Base-by-base conservation (phyloP, 78 protist genomes). In the Bigelowiella natans region DNA sequence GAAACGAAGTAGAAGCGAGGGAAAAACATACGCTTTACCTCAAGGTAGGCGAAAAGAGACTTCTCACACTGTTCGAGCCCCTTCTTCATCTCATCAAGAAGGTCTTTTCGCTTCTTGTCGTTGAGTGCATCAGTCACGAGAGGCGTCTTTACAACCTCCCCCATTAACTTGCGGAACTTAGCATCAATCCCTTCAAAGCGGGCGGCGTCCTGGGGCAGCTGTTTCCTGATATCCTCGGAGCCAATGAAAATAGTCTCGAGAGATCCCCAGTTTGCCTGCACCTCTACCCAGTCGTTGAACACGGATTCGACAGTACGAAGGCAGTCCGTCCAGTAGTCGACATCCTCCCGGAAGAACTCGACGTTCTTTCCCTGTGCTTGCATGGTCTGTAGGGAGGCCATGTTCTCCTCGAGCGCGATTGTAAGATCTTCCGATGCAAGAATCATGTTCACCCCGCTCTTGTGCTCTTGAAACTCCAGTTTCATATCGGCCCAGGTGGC, bases 1-100 rank as follows among this genome's bases (percentile, higher is more conserved):
- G 97, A 93, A 31, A 95, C 86, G 93, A 97, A 97, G 94, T 95
- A 97, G 94, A 97, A 97, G 37, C 98, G 94, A 1, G 98, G 97
- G 92, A 95, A 97, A 30, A 93, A 94, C 26, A 90, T 89, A 29
- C 95, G 88, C 92, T 97, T 95, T 28, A 93, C 92, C 85, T 97
- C 98, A 30, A 97, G 95, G 89, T 97, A 97, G 40, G 92, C 94
- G 18, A 83, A 39, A 26, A 97, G 95, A 7, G 93, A 7, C 90
- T 95, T 95, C 92, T 95, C 96, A 90, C 98, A 96, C 37, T 39
- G 83, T 31, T 40, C 89, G 64, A 96, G 92, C 36, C 30, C 40
- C 1, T 30, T 82, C 0, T 89, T 90, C 64, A 94, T 37, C 1
- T n/a, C 40, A 34, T 92, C 90, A 3, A 96, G 40, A 37, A 1